Base-by-base conservation (phyloP, 1,284 basidiomycete species). In the Leccinum variabile region DNA sequence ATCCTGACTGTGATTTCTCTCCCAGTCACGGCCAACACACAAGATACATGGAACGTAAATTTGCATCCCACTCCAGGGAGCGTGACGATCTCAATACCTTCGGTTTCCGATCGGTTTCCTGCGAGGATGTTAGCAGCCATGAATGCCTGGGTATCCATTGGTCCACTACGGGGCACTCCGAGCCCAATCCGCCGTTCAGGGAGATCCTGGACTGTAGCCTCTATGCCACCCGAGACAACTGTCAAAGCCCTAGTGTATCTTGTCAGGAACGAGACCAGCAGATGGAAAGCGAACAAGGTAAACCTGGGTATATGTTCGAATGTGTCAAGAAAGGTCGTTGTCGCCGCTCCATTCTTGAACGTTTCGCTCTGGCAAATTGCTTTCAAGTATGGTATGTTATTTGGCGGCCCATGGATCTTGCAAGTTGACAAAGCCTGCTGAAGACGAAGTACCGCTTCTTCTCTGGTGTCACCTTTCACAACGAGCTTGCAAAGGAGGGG, bases 141-240 rank as follows among this genome's bases (percentile, higher is more conserved):
- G 69, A 89, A 85, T 0, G 88, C 84, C 7, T 86, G 72, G 10
- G 78, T 68, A 70, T 92, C 90, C 82, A 88, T 86, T 0, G 88
- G 84, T 0, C 90, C 90, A 62, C 84, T 84, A n/a, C 77, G 80
- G 0, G 90, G 90, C 9, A 91, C 81, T 13, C 90, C 89, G 50
- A 84, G 76, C 0, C 85, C 84, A 1, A 83, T 77, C 0, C 71
- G 74, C 14, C 90, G 79, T 1, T 85, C 85, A 2, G 88, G 87
- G 22, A 85, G 79, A 68, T 90, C 87, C 69, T 91, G 90, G 0
- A 91, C 78, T 0, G 85, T 83, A 1, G 82, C 82, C 46, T 86
- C 84, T 22, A 90, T 76, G 0, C 89, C 88, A 0, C 82, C 77
- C 5, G 80, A 79, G 10, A 88, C 57, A 2, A 91, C 81, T 35